Percentiles rank a stretch among this genome's conserved stretches.
Conservation (phyloP, 2,329 filamentous ascomycete genomes). For the Aspergillus sp. region DNA sequence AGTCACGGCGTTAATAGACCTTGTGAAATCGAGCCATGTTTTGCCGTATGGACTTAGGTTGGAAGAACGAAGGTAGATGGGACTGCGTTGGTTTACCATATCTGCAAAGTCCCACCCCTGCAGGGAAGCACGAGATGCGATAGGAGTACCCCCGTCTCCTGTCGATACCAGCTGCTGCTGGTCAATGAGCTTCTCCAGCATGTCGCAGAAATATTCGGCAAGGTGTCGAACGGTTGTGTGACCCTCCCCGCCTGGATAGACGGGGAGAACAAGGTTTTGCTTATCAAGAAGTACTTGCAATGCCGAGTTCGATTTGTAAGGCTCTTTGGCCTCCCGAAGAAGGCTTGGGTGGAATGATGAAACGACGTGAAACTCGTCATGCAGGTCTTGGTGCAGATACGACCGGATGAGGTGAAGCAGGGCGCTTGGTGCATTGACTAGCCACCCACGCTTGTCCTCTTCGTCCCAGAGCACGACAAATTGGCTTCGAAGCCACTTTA, state of each 20-base stretch:
- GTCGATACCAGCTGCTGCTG: no score
- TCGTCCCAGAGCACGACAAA: conserved; percentile 25
- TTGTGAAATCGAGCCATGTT: conserved; percentile 33
- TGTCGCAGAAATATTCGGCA: no score
- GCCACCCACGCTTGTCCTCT: conserved; percentile 32
- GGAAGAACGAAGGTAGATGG: conserved; percentile 20
- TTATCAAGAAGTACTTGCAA: no score
- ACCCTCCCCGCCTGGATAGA: no score
- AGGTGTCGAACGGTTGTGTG: no score
- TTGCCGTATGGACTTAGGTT: conserved; percentile 10
- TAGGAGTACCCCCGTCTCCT: no score
- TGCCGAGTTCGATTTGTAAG: no score
- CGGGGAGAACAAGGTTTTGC: no score
- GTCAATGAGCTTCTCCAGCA: no score
- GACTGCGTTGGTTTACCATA: conserved; percentile 21
- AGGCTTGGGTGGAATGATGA: no score
- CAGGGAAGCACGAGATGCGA: conserved; percentile 6
- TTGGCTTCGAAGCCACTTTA: conserved; percentile 30
- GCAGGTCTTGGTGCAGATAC: neutral
- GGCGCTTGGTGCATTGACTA: conserved; percentile 37
- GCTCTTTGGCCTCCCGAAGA: no score
- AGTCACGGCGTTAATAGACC: conserved; percentile 25
- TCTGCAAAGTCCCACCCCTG: conserved; percentile 34
- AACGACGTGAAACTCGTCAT: no score
- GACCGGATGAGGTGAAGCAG: conserved; percentile 39